Percentiles rank a stretch among this genome's conserved stretches.
Conservation (phyloP, 2,329 filamentous ascomycete genomes). For the Microcera coccophila region DNA sequence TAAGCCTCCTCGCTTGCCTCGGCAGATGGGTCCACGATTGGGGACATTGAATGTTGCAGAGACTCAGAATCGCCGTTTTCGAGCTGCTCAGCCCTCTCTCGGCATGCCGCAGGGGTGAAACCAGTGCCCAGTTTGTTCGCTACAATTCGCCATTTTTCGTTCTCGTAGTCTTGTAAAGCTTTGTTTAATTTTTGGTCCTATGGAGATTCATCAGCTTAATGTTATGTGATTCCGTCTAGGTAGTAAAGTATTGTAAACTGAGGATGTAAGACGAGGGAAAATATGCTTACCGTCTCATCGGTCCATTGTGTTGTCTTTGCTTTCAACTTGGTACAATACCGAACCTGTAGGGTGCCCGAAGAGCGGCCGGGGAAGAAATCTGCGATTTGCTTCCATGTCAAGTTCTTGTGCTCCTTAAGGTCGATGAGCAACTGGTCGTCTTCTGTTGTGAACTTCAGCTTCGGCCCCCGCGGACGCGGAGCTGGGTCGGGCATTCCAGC, state of each 20-base stretch:
- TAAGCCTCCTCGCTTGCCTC: conserved; percentile 25
- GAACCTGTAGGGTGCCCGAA: conserved; percentile 85
- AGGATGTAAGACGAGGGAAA: not conserved
- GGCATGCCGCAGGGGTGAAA: conserved; percentile 82
- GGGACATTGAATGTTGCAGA: conserved; percentile 56
- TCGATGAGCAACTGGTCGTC: conserved; percentile 86
- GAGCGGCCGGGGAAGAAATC: conserved; percentile 92
- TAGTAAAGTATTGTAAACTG: conserved; percentile 1
- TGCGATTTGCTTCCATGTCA: conserved; percentile 97
- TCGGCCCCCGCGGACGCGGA: conserved; percentile 75
- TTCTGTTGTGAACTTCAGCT: conserved; percentile 89
- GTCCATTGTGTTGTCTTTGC: conserved; percentile 93
- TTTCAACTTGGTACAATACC: conserved; percentile 93
- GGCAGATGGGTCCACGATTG: conserved; percentile 35
- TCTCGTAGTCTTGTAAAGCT: conserved; percentile 79
- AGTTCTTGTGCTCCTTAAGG: conserved; percentile 87
- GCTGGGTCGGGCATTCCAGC: conserved; percentile 84
- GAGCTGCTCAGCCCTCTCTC: conserved; percentile 70
- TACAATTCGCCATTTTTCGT: conserved; percentile 89
- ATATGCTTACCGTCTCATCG: conserved; percentile 75
- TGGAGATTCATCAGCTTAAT: conserved; percentile 7
- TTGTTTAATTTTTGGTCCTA: conserved; percentile 74
- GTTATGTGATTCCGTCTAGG: too few relatives aligned
- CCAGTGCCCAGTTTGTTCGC: conserved; percentile 87
- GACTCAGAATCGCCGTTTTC: conserved; percentile 39